These are phyloP conservation scores for Rutstroemia sp. DNA, from an alignment of 2,329 filamentous ascomycete species.

Conservation along the genomic window DNA sequence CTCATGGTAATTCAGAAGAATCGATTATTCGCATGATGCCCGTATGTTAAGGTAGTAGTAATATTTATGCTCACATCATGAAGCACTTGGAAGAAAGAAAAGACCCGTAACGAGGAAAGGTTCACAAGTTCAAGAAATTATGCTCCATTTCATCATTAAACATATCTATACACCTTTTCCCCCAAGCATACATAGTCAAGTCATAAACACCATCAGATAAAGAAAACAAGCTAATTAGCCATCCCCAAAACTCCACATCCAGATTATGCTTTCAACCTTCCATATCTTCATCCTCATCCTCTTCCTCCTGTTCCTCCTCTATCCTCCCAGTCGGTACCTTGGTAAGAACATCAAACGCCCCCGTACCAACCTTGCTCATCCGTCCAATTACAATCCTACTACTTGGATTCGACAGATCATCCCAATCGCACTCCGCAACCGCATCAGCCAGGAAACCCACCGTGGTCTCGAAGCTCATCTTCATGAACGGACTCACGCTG, in stretches of 20 bases:
- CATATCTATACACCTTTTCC: constrained; percentile 8
- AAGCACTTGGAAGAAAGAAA: too few species aligned
- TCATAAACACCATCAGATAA: background rate
- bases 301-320: too few species aligned
- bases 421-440: constrained; percentile 81
- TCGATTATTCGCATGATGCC: too few species aligned
- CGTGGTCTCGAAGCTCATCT: constrained; percentile 99
- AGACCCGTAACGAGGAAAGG: background rate
- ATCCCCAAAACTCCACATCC: constrained; percentile 1
- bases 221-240: background rate
- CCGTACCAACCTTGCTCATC: constrained; percentile 78
- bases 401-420: constrained; percentile 79
- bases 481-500: constrained; percentile 86
- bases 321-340: constrained; percentile 33
- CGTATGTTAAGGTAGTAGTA: too few species aligned
- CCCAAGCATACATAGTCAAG: background rate
- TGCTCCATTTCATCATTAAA: constrained; percentile 5
- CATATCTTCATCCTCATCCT: constrained; percentile 6
- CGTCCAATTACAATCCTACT: constrained; percentile 82
- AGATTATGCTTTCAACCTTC: constrained; percentile 6
- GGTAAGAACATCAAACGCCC: constrained; percentile 81
- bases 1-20: too few species aligned
- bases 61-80: too few species aligned
- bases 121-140: background rate
- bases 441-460: constrained; percentile 90